These are phyloP conservation scores for Geotrichum carabidarum DNA, from an alignment of 1,139 yeast genomes.

Conservation along the genomic window DNA sequence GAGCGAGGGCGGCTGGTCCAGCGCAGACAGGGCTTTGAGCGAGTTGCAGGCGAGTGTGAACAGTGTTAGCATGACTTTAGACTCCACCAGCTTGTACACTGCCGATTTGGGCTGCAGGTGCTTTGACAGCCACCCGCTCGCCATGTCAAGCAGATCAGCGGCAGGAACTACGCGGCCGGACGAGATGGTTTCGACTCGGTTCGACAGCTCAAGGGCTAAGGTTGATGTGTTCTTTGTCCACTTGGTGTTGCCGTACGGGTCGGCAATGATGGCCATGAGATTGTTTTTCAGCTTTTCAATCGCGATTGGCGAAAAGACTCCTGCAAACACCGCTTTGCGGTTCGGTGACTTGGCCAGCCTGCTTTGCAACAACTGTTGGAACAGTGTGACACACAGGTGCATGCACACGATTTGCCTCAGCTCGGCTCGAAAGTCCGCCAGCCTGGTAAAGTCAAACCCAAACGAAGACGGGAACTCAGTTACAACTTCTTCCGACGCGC, in stretches of 20 bases:
- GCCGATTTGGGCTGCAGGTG: slow-evolving; percentile 83
- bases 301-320: slow-evolving; percentile 16
- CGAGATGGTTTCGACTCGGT: slow-evolving; percentile 31
- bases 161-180: slow-evolving; percentile 10
- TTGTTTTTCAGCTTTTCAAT: slow-evolving; percentile 47
- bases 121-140: slow-evolving; percentile 73
- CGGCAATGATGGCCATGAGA: slow-evolving; percentile 73
- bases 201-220: slow-evolving; percentile 66
- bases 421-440: slow-evolving; percentile 75
- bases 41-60: slow-evolving; percentile 22
- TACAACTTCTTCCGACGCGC: slow-evolving; percentile 56
- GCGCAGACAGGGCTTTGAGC: slow-evolving; percentile 23
- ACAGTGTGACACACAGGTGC: slow-evolving; percentile 66
- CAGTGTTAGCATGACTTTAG: slow-evolving; percentile 32
- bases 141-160: slow-evolving; percentile 47
- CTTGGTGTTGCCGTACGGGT: slow-evolving; percentile 78
- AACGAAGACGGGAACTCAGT: slow-evolving; percentile 79
- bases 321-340: slow-evolving; percentile 19
- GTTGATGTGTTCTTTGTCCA: slow-evolving; percentile 74
- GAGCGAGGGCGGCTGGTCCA: slow-evolving; percentile 23
- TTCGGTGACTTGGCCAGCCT: slow-evolving; percentile 30
- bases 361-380: slow-evolving; percentile 53
- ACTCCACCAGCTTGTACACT: slow-evolving; percentile 73
- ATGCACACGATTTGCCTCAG: slow-evolving; percentile 79
- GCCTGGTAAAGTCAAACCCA: slow-evolving; percentile 78